Percentiles rank a stretch among this genome's conserved stretches.
phyloP scores from a whole-genome alignment of 148 eudicot species.

The Mesembryanthemum crystallinum region DNA sequence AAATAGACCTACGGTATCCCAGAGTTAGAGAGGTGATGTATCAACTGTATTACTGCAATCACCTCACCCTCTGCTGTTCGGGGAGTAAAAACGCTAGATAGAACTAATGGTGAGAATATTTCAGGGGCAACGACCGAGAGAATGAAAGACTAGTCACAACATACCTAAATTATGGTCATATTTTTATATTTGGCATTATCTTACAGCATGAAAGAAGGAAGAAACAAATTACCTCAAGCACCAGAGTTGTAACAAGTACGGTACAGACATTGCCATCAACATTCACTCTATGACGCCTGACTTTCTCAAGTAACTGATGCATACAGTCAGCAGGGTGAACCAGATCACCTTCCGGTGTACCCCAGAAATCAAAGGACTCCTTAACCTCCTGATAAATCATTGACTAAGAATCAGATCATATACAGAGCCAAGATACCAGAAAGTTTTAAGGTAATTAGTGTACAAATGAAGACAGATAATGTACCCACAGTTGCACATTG shows the following conservation, averaged over 20 bases:
- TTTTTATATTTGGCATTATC: background rate
- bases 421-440: background rate
- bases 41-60: no score
- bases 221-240: conserved; percentile 38
- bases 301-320: conserved; percentile 44
- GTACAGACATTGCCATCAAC: conserved; percentile 44
- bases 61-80: no score
- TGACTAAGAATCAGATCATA: conserved; percentile 7
- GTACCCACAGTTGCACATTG: background rate
- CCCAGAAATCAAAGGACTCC: conserved; percentile 37
- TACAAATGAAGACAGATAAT: background rate
- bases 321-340: conserved; percentile 44
- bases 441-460: background rate
- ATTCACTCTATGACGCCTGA: conserved; percentile 40
- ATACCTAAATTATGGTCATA: background rate
- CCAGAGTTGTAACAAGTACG: conserved; percentile 41
- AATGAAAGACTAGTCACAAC: background rate
- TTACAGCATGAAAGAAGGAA: background rate
- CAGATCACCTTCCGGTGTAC: conserved; percentile 37
- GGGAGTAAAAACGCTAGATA: background rate
- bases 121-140: background rate
- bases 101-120: background rate
- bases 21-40: no score
- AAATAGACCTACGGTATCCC: no score
- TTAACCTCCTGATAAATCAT: conserved; percentile 32